phyloP scores from a whole-genome alignment of 2,329 filamentous ascomycete species.

The Cercospora canescens region DNA sequence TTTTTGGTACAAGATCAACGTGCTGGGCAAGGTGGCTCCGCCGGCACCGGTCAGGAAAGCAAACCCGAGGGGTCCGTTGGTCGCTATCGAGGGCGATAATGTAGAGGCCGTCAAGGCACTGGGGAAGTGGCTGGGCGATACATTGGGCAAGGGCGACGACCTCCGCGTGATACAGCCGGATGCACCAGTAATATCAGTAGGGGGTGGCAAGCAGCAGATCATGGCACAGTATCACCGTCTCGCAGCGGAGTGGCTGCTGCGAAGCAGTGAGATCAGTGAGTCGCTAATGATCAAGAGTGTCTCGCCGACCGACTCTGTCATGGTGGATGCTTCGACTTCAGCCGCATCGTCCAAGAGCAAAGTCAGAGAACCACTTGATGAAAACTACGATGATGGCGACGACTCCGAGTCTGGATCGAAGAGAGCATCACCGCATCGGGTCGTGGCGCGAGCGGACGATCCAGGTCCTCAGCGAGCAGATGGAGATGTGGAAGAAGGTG shows the following conservation, averaged over 20 bases:
- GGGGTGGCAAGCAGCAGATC: slow-evolving; percentile 36
- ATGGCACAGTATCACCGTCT: slow-evolving; percentile 61
- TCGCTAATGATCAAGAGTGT: slow-evolving; percentile 21
- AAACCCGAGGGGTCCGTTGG: slow-evolving; percentile 67
- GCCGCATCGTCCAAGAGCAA: slow-evolving; percentile 3
- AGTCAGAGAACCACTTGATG: slow-evolving; percentile 24
- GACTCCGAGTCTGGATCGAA: slow-evolving; percentile 6
- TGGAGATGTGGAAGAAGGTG: slow-evolving; percentile 11
- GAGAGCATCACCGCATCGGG: slow-evolving; percentile 3
- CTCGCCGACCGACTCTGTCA: slow-evolving; percentile 25
- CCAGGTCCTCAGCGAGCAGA: background rate
- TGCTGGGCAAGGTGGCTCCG: slow-evolving; percentile 74
- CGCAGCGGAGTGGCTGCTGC: slow-evolving; percentile 67
- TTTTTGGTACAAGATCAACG: slow-evolving; percentile 72
- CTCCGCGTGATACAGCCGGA: slow-evolving; percentile 53
- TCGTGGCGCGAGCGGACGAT: slow-evolving; percentile 7
- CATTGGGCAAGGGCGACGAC: slow-evolving; percentile 54
- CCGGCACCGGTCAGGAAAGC: slow-evolving; percentile 53
- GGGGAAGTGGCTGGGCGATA: slow-evolving; percentile 61
- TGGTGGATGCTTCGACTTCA: slow-evolving; percentile 23
- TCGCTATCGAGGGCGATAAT: slow-evolving; percentile 79
- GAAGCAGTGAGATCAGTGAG: slow-evolving; percentile 68
- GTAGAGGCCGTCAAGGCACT: slow-evolving; percentile 64
- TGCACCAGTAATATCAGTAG: slow-evolving; percentile 46
- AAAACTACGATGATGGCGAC: slow-evolving; percentile 29